Conservation (phyloP, 495 filamentous ascomycete species). For the Penicillium nucicola region DNA sequence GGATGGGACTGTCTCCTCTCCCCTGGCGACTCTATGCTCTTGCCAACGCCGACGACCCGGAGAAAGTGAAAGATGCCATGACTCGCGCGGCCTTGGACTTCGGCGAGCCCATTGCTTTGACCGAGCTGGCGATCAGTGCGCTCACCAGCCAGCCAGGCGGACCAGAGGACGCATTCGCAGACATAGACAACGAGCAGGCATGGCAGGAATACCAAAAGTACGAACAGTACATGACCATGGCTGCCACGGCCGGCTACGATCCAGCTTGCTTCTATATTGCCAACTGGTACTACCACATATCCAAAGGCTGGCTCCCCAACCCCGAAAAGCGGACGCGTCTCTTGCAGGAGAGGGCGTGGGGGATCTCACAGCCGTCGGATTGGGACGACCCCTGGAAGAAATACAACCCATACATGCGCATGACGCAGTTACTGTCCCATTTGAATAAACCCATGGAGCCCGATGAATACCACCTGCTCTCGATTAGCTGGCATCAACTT, state of each 20-base stretch:
- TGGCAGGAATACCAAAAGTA: slow-evolving; percentile 23
- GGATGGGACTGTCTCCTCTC: slow-evolving; percentile 8
- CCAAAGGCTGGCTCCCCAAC: slow-evolving; percentile 20
- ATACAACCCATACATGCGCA: too few species aligned
- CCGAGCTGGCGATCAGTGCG: slow-evolving; percentile 19
- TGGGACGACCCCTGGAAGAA: too few species aligned
- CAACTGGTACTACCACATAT: slow-evolving; percentile 39
- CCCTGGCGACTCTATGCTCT: slow-evolving; percentile 28
- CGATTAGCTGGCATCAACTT: slow-evolving; percentile 33
- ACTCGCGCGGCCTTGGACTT: slow-evolving; percentile 29
- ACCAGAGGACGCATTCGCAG: not conserved
- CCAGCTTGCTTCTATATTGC: slow-evolving; percentile 33
- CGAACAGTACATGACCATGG: slow-evolving; percentile 35
- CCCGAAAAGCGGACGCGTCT: slow-evolving; percentile 14
- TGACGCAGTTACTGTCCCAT: not conserved
- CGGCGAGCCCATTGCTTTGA: slow-evolving; percentile 28
- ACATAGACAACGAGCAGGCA: too few species aligned
- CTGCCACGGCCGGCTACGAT: slow-evolving; percentile 23
- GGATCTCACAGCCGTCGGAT: not conserved
- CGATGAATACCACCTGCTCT: slow-evolving; percentile 23
- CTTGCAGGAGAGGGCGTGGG: not conserved
- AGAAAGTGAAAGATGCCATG: slow-evolving; percentile 11
- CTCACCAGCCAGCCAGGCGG: slow-evolving; percentile 6
- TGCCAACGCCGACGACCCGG: slow-evolving; percentile 10
- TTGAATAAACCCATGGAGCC: slow-evolving; percentile 4